Evolutionary conservation across 306 rosid species (phyloP).

Genomic region (Crotalaria pallida): DNA sequence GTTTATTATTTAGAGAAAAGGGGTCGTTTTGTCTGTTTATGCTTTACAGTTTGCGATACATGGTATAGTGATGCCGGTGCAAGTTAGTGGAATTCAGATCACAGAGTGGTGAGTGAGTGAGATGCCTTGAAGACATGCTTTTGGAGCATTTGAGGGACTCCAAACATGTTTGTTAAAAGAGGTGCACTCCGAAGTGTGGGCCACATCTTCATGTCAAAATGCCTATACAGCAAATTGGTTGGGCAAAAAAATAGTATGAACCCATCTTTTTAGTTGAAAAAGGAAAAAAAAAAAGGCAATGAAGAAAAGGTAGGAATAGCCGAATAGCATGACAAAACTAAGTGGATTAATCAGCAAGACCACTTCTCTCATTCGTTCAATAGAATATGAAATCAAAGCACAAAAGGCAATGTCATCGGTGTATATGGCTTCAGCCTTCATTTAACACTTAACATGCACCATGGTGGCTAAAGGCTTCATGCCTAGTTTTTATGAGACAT

Average conservation of each 20-base stretch:
- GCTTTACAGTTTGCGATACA: constrained; percentile 20
- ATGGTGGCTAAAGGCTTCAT: too few species aligned
- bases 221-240: neutral
- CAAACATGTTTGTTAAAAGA: constrained; percentile 1
- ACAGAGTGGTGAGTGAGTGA: neutral
- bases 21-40: constrained; percentile 23
- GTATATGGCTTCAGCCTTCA: too few species aligned
- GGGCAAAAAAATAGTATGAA: neutral
- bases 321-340: neutral
- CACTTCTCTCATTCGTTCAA: neutral
- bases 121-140: constrained; percentile 26
- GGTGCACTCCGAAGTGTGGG: neutral
- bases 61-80: neutral
- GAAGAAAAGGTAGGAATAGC: neutral
- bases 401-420: too few species aligned
- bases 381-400: neutral
- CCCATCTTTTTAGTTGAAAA: neutral
- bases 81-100: constrained; percentile 1
- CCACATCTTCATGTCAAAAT: neutral
- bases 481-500: too few species aligned
- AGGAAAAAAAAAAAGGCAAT: neutral
- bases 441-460: too few species aligned
- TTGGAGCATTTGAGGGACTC: neutral
- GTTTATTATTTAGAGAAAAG: neutral
- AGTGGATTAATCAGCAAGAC: constrained; percentile 10